phyloP scores from a whole-genome alignment of 2,329 filamentous ascomycete species.

The Xylaria sp. region DNA sequence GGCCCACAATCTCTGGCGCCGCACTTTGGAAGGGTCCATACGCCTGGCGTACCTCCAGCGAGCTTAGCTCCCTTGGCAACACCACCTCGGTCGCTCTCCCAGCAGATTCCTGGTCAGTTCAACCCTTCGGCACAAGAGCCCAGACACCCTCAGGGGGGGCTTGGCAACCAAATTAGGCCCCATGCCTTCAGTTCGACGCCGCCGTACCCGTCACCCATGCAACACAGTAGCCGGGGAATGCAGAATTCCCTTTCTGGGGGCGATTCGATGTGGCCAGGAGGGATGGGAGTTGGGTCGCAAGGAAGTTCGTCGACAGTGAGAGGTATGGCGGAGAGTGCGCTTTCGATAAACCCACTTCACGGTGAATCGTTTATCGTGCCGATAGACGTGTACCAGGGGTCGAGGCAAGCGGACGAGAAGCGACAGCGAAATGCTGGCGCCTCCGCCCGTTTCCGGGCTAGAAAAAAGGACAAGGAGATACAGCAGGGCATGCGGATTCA shows the following conservation, averaged over 20 bases:
- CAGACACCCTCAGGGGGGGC: constrained; percentile 19
- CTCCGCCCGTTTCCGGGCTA: constrained; percentile 77
- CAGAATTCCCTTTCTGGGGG: constrained; percentile 20
- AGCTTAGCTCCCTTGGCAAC: constrained; percentile 29
- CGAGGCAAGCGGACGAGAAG: constrained; percentile 82
- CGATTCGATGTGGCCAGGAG: constrained; percentile 30
- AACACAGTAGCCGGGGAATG: constrained; percentile 25
- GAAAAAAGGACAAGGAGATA: constrained; percentile 80
- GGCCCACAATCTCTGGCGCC: constrained; percentile 28
- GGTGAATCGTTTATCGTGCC: constrained; percentile 60
- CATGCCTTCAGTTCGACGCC: constrained; percentile 20
- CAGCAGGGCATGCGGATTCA: constrained; percentile 71
- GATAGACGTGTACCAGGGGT: constrained; percentile 80
- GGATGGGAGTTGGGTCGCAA: constrained; percentile 21
- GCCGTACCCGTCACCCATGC: constrained; percentile 22
- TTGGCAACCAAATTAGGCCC: constrained; percentile 22
- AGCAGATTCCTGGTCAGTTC: constrained; percentile 27
- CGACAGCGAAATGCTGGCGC: constrained; percentile 82
- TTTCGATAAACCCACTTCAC: not conserved
- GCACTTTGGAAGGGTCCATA: constrained; percentile 30
- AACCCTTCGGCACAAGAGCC: constrained; percentile 25
- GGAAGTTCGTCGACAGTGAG: constrained; percentile 18
- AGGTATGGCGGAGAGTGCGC: constrained; percentile 19
- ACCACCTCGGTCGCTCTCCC: constrained; percentile 33
- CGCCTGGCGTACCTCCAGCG: constrained; percentile 23